Evolutionary conservation across 768 basidiomycete species (phyloP).

Genomic region (Termitomyces sp.): DNA sequence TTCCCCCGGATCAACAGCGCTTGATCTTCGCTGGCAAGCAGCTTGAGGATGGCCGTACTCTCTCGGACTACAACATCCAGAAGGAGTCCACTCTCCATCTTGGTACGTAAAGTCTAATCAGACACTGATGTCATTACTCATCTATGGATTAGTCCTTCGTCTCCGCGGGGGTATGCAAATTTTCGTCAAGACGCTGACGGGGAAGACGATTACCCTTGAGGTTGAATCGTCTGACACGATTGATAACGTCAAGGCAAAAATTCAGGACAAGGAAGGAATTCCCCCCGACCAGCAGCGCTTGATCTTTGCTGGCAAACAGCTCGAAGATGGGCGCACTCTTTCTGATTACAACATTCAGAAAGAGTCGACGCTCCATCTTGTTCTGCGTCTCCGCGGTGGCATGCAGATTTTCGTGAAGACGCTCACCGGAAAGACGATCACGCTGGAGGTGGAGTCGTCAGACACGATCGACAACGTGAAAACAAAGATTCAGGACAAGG

Average conservation of each 20-base stretch:
- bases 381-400: conserved; percentile 30
- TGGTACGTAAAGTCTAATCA: conserved; percentile 5
- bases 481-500: conserved; percentile 19
- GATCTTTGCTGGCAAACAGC: conserved; percentile 20
- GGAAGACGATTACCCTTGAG: conserved; percentile 19
- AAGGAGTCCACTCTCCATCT: conserved; percentile 67
- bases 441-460: conserved; percentile 15
- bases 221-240: conserved; percentile 19
- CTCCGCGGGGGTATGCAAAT: conserved; percentile 29
- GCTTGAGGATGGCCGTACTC: conserved; percentile 33
- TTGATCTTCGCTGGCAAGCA: conserved; percentile 28
- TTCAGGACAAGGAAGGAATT: conserved; percentile 20
- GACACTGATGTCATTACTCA: conserved; percentile 2
- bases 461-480: conserved; percentile 18
- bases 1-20: conserved; percentile 19
- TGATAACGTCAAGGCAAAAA: conserved; percentile 19
- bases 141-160: conserved; percentile 21
- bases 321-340: conserved; percentile 19
- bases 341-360: conserved; percentile 21
- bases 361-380: conserved; percentile 20
- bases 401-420: conserved; percentile 68
- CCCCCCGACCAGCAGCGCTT: conserved; percentile 19
- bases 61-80: conserved; percentile 34
- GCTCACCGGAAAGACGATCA: conserved; percentile 38
- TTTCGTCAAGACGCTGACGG: conserved; percentile 20